phyloP scores from a whole-genome alignment of 148 eudicot genomes.

The Silene conica region DNA sequence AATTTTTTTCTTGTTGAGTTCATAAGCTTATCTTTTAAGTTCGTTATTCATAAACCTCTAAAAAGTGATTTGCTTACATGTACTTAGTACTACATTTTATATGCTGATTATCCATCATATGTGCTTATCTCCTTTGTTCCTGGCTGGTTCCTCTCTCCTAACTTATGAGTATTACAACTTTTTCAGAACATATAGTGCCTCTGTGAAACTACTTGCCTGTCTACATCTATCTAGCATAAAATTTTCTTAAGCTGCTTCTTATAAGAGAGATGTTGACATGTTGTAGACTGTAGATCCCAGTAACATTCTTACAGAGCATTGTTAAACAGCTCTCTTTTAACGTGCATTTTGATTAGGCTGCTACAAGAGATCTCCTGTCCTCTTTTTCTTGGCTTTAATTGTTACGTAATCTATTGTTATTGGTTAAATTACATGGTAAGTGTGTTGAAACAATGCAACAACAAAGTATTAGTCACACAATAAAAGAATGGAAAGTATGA shows the following conservation, averaged over 20 bases:
- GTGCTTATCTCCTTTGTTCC: no score
- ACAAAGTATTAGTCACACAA: not conserved
- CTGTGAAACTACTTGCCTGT: not conserved
- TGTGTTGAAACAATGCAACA: not conserved
- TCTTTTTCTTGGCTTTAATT: not conserved
- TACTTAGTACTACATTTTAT: no score
- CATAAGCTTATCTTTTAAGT: not conserved
- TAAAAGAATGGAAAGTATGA: no score
- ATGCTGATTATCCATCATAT: no score
- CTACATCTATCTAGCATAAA: not conserved
- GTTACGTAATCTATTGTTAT: not conserved
- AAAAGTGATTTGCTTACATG: no score
- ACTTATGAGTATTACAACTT: no score
- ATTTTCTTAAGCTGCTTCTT: not conserved
- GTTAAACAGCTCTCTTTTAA: not conserved
- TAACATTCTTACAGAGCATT: not conserved
- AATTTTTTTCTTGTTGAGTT: not conserved
- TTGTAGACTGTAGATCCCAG: not conserved
- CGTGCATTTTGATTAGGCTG: not conserved
- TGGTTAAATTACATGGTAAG: not conserved
- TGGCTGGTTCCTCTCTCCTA: no score
- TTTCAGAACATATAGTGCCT: not conserved
- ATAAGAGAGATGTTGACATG: not conserved
- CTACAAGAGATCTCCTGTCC: no score
- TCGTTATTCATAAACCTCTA: not conserved